phyloP scores from a whole-genome alignment of 768 basidiomycete genomes.

The Xerocomus potaroensis region DNA sequence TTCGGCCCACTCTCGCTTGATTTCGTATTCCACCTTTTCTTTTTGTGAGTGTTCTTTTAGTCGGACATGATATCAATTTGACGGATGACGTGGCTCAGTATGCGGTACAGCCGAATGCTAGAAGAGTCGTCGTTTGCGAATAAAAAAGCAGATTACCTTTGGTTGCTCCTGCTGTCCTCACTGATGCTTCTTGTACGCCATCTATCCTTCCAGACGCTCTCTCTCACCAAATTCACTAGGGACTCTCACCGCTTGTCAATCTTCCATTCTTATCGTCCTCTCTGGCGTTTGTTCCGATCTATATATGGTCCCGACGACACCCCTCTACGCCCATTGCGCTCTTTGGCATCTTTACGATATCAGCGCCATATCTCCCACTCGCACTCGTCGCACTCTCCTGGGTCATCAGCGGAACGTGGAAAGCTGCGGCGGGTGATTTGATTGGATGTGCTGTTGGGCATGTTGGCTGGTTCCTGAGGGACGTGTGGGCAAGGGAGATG shows the following conservation, averaged over 20 bases:
- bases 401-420: slow-evolving; percentile 79
- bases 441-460: slow-evolving; percentile 87
- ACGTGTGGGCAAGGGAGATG: slow-evolving; percentile 89
- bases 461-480: slow-evolving; percentile 77
- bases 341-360: slow-evolving; percentile 91
- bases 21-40: slow-evolving; percentile 96
- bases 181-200: slow-evolving; percentile 75
- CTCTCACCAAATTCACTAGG: slow-evolving; percentile 36
- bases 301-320: slow-evolving; percentile 94
- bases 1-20: slow-evolving; percentile 93
- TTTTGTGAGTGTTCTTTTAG: slow-evolving; percentile 67
- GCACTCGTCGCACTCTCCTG: slow-evolving; percentile 87
- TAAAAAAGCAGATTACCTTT: slow-evolving; percentile 89
- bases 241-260: slow-evolving; percentile 82
- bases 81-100: slow-evolving; percentile 43
- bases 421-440: slow-evolving; percentile 76
- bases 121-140: slow-evolving; percentile 97
- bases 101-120: slow-evolving; percentile 95
- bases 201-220: not conserved
- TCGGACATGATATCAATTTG: not conserved
- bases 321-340: slow-evolving; percentile 94
- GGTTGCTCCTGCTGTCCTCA: slow-evolving; percentile 84
- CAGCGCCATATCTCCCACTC: slow-evolving; percentile 91
- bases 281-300: slow-evolving; percentile 92
- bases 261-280: slow-evolving; percentile 92